Evolutionary conservation across 2,329 filamentous ascomycete species (phyloP).

Genomic region (Endothia cerciana): DNA sequence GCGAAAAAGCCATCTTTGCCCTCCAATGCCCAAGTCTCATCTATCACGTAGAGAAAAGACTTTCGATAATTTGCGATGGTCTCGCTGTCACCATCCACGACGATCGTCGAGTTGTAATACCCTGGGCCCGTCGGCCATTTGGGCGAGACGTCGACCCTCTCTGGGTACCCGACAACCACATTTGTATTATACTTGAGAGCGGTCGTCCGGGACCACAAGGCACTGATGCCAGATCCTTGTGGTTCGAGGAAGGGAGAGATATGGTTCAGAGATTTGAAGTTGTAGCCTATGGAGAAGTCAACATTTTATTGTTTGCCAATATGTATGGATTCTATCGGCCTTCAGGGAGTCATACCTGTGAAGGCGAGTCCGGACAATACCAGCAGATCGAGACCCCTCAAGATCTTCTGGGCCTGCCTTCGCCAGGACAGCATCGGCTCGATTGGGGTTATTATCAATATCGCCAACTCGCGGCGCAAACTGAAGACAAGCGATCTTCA

Average conservation of each 20-base stretch:
- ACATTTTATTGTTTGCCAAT: neutral
- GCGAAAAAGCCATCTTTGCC: slow-evolving; percentile 33
- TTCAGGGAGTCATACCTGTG: slow-evolving; percentile 54
- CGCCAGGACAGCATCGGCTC: slow-evolving; percentile 64
- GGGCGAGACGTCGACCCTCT: slow-evolving; percentile 58
- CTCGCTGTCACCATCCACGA: slow-evolving; percentile 62
- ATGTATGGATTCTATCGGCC: too few relatives aligned
- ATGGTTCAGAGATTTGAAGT: slow-evolving; percentile 70
- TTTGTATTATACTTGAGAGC: slow-evolving; percentile 69
- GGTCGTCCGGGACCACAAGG: slow-evolving; percentile 70
- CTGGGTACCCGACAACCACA: slow-evolving; percentile 76
- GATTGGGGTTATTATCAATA: slow-evolving; percentile 70
- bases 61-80: slow-evolving; percentile 65
- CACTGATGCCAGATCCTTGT: slow-evolving; percentile 66
- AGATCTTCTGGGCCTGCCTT: slow-evolving; percentile 51
- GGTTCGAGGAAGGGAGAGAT: slow-evolving; percentile 73
- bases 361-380: slow-evolving; percentile 80
- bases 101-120: slow-evolving; percentile 58
- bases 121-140: slow-evolving; percentile 56
- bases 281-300: slow-evolving; percentile 62
- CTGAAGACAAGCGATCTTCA: slow-evolving; percentile 73
- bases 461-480: slow-evolving; percentile 73
- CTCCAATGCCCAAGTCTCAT: slow-evolving; percentile 65
- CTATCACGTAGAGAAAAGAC: slow-evolving; percentile 59
- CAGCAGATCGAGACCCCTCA: slow-evolving; percentile 71